Evolutionary conservation across 345 rosid species (phyloP), one percentile per base, ranked within the genome.

Genomic region (Erodium maritimum): DNA sequence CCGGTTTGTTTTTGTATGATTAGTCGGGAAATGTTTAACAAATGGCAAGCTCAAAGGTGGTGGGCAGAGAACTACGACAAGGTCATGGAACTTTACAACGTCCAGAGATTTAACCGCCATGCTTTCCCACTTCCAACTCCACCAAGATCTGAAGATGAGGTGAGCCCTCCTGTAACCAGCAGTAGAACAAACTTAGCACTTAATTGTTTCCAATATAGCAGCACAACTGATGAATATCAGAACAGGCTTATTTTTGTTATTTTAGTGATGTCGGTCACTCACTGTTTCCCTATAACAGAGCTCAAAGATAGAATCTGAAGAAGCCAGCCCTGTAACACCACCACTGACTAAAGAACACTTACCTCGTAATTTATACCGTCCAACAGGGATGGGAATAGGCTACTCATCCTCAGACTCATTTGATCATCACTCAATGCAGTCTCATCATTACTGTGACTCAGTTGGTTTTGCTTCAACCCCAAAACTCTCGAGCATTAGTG

Each of bases 11-110:
- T 52, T 61, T 71, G n/a, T 63, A 65, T 80, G 65, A 68, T 57
- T 62, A 93, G 97, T 71, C 91, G 96, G 48, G 99, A 94, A 56
- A 82, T 83, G 90, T 94, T 87, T 70, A 87, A 90, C 80, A 94
- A 94, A 70, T 70, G 80, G 87, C 96, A 87, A 84, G 99, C 99
- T 68, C 99, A 94, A 62, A 65, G 83, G 65, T 94, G 99, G 97
- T 94, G 99, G 99, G 84, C 95, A 19, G 99, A 90, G 81, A 90
- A 90, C 73, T 93, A 85, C 54, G 99, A 90, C 70, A 83, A 75
- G 68, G 86, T 93, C 64, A 89, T 80, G 91, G 99, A 93, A 69
- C 96, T 93, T 23, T 87, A 93, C 80, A 90, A 93, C 71, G 99
- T 93, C 53, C 95, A 93, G 75, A 90, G 96, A 77, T 81, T 90